Conservation (phyloP, 345 rosid genomes). For the Pistacia integerrima region DNA sequence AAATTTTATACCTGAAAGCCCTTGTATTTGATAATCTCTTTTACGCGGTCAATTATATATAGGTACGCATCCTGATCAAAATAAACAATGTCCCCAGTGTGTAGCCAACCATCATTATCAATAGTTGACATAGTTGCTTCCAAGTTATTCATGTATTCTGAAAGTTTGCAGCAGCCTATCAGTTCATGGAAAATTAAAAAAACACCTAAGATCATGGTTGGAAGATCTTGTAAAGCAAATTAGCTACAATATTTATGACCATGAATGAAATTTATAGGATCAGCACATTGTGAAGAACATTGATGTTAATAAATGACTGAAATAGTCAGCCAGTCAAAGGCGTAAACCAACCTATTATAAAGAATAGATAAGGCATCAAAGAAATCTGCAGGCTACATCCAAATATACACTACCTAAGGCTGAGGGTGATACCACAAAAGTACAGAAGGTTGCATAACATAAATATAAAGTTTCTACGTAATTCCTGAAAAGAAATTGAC, state of each 20-base stretch:
- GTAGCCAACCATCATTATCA: conserved; percentile 78
- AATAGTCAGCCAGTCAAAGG: no score
- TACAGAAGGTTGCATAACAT: no score
- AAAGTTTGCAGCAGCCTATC: not conserved
- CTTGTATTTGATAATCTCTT: conserved; percentile 85
- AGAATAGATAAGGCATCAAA: no score
- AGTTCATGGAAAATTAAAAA: not conserved
- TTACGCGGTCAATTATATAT: conserved; percentile 64
- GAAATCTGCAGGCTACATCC: no score
- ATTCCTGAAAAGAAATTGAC: no score
- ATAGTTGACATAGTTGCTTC: conserved; percentile 59
- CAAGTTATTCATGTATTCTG: conserved; percentile 70
- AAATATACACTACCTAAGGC: no score
- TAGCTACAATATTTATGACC: not conserved
- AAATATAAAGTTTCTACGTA: no score
- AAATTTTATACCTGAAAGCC: conserved; percentile 71
- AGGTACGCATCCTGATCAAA: conserved; percentile 79
- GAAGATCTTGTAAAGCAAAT: not conserved
- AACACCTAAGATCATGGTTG: not conserved
- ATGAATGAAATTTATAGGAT: not conserved
- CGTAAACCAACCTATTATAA: no score
- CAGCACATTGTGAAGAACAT: not conserved
- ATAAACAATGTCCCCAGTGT: conserved; percentile 81
- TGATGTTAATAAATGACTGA: not conserved
- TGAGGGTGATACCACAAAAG: not conserved